phyloP scores from a whole-genome alignment of 805 yeast genomes.

The Dipodascus geniculatus region DNA sequence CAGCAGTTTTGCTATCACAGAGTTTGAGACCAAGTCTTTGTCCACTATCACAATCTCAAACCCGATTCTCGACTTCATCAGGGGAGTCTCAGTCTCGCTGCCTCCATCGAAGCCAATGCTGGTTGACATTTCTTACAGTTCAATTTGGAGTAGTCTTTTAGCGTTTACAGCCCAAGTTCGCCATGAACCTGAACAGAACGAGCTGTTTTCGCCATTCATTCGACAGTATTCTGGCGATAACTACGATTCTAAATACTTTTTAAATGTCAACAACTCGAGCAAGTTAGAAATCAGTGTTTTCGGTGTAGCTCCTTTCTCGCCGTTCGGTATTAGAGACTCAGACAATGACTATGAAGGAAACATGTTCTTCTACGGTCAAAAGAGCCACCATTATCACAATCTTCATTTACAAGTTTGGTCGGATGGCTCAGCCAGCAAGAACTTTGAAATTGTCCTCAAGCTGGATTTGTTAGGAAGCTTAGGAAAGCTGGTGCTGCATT shows the following conservation, averaged over 20 bases:
- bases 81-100: slow-evolving; percentile 25
- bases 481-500: slow-evolving; percentile 56
- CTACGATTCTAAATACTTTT: slow-evolving; percentile 71
- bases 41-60: slow-evolving; percentile 10
- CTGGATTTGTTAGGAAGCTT: slow-evolving; percentile 49
- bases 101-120: slow-evolving; percentile 35
- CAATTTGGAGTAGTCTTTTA: slow-evolving; percentile 51
- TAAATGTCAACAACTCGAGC: slow-evolving; percentile 34
- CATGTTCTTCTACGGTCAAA: slow-evolving; percentile 2
- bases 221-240: slow-evolving; percentile 58
- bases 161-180: slow-evolving; percentile 34
- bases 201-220: slow-evolving; percentile 45
- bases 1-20: slow-evolving; percentile 18
- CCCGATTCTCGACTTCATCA: slow-evolving; percentile 15
- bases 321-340: slow-evolving; percentile 26
- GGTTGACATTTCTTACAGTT: slow-evolving; percentile 37
- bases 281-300: slow-evolving; percentile 37
- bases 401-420: slow-evolving; percentile 23
- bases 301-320: slow-evolving; percentile 60
- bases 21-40: slow-evolving; percentile 19
- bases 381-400: slow-evolving; percentile 7
- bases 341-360: slow-evolving; percentile 3
- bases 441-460: slow-evolving; percentile 15
- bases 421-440: slow-evolving; percentile 15
- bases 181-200: slow-evolving; percentile 7